Evolutionary conservation across 1,284 basidiomycete species (phyloP), one percentile per base, ranked within the genome.

Genomic region (Inonotus obliquus): DNA sequence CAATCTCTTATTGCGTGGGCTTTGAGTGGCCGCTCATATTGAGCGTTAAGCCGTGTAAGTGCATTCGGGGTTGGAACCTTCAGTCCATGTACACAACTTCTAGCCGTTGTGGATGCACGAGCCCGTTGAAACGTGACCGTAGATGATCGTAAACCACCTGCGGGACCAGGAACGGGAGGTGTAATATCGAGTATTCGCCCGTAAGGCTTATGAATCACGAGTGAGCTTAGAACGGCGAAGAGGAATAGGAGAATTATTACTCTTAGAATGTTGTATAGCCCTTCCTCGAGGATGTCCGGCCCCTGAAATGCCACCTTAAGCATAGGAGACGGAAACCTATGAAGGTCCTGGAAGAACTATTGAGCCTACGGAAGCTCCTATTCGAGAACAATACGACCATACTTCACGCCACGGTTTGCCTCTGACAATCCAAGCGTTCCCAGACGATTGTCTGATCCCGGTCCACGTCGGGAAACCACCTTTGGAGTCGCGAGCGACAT

Each of bases 381-480:
- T 27, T 38, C 25, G 4, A 39, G 37, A 19, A 37, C 29, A 3
- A 21, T 14, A 37, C 72, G 4, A 44, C 7, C 80, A 38, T 60
- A 91, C 92, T 80, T 95, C 93, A 65, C 80, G 80, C 91, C 92
- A 96, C 5, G 94, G 92, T 10, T 77, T 78, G 0, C 93, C 93
- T 70, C 83, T 85, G 32, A 96, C 93, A 17, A 91, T 72, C 92
- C 92, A 95, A 10, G 89, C 74, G 63, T 80, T 78, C 0, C 87
- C 86, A 32, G 76, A 72, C 3, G 74, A 55, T 13, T 59, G 54
- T 49, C 69, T 72, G 5, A 85, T 56, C 4, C 89, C 82, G 32
- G 73, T 67, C 85, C 88, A 91, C 2, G 86, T 83, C 3, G 87
- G 84, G 54, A 89, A 71, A 4, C 83, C 83, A 0, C 85, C 86